A percentile compares a stretch with the other conserved stretches of the same genome.
These are phyloP conservation scores for Curvularia spicifera DNA, from an alignment of 2,329 filamentous ascomycete genomes.

Conservation along the genomic window DNA sequence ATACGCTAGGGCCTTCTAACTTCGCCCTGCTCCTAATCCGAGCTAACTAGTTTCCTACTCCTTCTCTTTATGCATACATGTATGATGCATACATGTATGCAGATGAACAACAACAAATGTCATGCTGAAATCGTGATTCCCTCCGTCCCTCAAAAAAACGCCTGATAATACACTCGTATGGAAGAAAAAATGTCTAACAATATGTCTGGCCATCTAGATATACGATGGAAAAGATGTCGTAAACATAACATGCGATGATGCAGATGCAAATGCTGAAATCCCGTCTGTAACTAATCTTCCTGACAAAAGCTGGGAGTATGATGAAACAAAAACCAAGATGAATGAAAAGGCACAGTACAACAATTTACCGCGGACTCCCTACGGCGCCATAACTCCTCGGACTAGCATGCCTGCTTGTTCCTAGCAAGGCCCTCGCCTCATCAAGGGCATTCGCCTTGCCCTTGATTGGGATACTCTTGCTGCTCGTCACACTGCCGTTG, in stretches of 20 bases:
- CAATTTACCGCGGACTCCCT: slow-evolving; percentile 20
- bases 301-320: no score
- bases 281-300: no score
- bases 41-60: no score
- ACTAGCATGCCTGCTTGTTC: slow-evolving; percentile 43
- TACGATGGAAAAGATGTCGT: not conserved
- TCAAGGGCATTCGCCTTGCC: slow-evolving; percentile 35
- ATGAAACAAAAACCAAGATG: no score
- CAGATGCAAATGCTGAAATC: not conserved
- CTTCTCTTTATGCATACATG: not conserved
- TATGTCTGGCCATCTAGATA: not conserved
- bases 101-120: no score
- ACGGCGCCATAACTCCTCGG: slow-evolving; percentile 44
- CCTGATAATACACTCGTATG: not conserved
- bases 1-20: no score
- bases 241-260: not conserved
- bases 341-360: no score
- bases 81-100: not conserved
- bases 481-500: slow-evolving; percentile 6
- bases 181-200: not conserved
- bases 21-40: no score
- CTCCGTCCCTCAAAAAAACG: not conserved
- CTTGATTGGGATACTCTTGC: slow-evolving; percentile 37
- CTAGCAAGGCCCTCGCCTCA: slow-evolving; percentile 47
- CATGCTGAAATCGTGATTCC: no score